Base-by-base conservation (phyloP, 2,329 filamentous ascomycete species). In the Fragosphaeria purpurea region DNA sequence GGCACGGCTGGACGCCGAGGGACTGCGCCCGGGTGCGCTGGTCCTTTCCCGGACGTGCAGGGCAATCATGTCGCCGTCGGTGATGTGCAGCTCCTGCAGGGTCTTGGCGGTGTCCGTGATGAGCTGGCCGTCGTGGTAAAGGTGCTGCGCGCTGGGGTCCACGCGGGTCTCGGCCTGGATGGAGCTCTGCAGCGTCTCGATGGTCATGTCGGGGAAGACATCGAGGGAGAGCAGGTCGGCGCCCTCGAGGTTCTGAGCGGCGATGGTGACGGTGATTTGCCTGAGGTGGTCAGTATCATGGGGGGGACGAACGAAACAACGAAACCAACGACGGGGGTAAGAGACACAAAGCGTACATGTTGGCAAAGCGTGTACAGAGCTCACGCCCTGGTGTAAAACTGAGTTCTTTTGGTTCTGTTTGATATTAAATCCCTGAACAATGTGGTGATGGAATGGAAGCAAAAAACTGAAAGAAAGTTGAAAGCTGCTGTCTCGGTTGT, bases 1-100 rank as follows among this genome's bases (percentile, higher is more conserved):
- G 10, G 11, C 46, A 13, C 40, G 34, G 22, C 22, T 3, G 1
- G 48, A 43, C 5, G 12, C 33, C 2, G 34, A n/a, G 32, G 34
- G 11, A 10, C 45, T 31, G 22, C 22, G 22, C 22, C 22, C 22
- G 4, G 34, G 41, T 4, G 45, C 5, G 32, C 32, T 47, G 12
- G 46, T 40, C n/a, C 39, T 47, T 13, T 80, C 75, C 54, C 79
- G 69, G 53, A 95, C 84, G 63, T 95, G 86, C 58, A 97, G 78
- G 34, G 86, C 88, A 57, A 98, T 73, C 86, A 98, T 90, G 62
- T 96, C 93, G 50, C 88, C 88, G 68, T 97, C 88, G 46, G 75
- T 79, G 60, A 98, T 85, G 41, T 85, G 79, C 35, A 90, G 77
- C 60, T 91, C 77, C 58, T 89, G 80, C 62, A 98, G 78, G 4